phyloP scores from a whole-genome alignment of 1,284 basidiomycete species.

The Schizophyllum amplum region DNA sequence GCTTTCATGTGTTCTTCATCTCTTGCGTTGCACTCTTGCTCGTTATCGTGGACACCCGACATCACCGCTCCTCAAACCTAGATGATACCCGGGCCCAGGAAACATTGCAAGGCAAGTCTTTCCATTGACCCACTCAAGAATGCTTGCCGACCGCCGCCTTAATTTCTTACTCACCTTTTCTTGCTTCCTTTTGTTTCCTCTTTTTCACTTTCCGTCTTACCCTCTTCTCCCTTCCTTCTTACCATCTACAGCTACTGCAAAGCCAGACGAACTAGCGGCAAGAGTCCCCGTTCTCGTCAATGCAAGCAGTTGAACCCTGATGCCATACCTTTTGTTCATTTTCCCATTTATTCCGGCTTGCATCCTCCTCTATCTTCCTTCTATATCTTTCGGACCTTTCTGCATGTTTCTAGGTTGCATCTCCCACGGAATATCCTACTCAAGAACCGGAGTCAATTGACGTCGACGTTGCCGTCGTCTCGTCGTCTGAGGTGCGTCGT shows the following conservation, averaged over 20 bases:
- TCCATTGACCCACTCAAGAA: not conserved
- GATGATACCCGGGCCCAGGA: not conserved
- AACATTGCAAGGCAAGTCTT: not conserved
- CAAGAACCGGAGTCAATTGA: not conserved
- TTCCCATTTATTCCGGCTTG: not conserved
- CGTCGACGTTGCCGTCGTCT: not conserved
- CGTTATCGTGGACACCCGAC: not conserved
- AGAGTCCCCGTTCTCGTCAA: not conserved
- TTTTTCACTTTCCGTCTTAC: slow-evolving; percentile 11
- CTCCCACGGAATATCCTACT: no score
- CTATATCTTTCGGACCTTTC: not conserved
- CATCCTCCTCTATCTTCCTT: not conserved
- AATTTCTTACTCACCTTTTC: not conserved
- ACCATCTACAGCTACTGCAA: not conserved
- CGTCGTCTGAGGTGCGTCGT: not conserved
- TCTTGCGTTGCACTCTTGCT: not conserved
- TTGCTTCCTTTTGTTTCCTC: not conserved
- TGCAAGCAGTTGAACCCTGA: not conserved
- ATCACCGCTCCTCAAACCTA: not conserved
- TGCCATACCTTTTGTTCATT: not conserved
- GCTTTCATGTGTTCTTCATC: not conserved
- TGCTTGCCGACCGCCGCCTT: not conserved
- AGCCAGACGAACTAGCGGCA: not conserved
- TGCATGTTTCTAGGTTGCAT: not conserved
- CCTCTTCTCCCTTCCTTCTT: slow-evolving; percentile 7